Evolutionary conservation across 2,329 filamentous ascomycete species (phyloP), one percentile per base, ranked within the genome.

Genomic region (Ciborinia camelliae): DNA sequence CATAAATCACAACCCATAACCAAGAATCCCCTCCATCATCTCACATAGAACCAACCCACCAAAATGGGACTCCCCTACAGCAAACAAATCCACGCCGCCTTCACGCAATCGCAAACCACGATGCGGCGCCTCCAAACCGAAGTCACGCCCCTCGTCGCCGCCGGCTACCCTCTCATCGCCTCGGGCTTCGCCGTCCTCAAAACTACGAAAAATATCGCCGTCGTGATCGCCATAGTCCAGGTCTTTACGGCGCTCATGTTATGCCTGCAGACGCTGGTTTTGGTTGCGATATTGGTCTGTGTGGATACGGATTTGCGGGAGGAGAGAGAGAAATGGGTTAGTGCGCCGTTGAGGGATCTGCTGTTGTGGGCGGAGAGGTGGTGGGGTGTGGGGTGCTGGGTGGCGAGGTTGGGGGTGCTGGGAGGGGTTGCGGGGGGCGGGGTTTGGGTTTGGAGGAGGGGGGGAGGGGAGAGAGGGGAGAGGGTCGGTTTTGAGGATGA

Each of bases 1-100:
- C n/a, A n/a, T n/a, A n/a, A n/a, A n/a, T n/a, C n/a, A n/a, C n/a
- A n/a, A n/a, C n/a, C n/a, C n/a, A n/a, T n/a, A n/a, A n/a, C n/a
- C n/a, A n/a, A n/a, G n/a, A n/a, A n/a, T 3, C 12, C 3, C 20
- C 12, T 2, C n/a, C 7, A 12, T 15, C 14, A 7, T 6, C 0
- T 35, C 20, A 20, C n/a, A n/a, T n/a, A n/a, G 3, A 53, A 20
- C 32, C 51, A 35, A 12, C 3, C 26, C 48, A 30, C 8, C 28
- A 53, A 37, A 53, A 53, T 53, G 51, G 32, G 51, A 26, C 35
- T 53, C 1, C 51, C 51, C 0, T 53, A 53, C 32, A 53, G 51
- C 32, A 53, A 53, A 53, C 51, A 53, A 8, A 53, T 53, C 7
- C 51, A 35, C 2, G 14, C n/a, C 51, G 51, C 51, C 7, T 37